Evolutionary conservation across 345 rosid genomes (phyloP).

Genomic region (Noccaea caerulescens): DNA sequence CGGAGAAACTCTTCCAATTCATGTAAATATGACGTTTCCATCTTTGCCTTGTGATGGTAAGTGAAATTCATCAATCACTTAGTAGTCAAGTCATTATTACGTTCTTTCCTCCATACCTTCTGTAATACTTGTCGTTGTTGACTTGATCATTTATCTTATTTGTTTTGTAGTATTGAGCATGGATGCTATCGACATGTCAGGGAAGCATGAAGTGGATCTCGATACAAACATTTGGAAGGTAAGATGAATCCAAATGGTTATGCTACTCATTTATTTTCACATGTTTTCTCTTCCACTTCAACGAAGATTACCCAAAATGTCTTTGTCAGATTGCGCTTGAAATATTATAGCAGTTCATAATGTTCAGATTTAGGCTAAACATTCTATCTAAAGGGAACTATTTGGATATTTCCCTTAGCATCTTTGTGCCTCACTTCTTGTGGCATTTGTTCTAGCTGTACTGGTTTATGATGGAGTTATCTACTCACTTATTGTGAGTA

Average conservation of each 20-base stretch:
- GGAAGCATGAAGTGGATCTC: constrained; percentile 99
- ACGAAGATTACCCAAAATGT: background rate
- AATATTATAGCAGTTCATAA: background rate
- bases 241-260: constrained; percentile 42
- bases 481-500: constrained; percentile 40
- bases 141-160: constrained; percentile 22
- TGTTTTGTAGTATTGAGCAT: constrained; percentile 75
- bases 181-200: constrained; percentile 99
- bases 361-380: background rate
- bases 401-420: constrained; percentile 8
- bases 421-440: background rate
- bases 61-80: constrained; percentile 31
- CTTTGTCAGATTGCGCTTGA: background rate
- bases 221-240: constrained; percentile 99
- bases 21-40: constrained; percentile 89
- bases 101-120: background rate
- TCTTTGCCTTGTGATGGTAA: constrained; percentile 90
- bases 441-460: constrained; percentile 15
- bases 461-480: constrained; percentile 10
- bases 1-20: constrained; percentile 91
- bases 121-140: background rate
- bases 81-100: background rate
- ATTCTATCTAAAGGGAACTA: background rate
- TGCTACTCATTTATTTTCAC: too few species aligned
- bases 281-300: constrained; percentile 6